phyloP scores from a whole-genome alignment of 345 rosid species.

The Salix brachista region DNA sequence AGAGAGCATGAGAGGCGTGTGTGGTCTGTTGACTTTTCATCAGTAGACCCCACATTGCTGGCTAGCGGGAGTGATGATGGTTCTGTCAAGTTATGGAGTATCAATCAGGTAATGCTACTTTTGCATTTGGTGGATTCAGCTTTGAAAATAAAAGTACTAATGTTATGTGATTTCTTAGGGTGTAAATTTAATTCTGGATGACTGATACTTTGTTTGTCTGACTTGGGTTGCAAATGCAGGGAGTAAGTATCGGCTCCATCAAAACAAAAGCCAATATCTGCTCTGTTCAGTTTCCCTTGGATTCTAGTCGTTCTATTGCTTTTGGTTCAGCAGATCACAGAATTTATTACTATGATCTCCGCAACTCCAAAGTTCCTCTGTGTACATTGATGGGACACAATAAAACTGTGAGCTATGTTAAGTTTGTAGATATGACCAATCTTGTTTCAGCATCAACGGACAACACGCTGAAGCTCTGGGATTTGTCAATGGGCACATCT shows the following conservation, averaged over 20 bases:
- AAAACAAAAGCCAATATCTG: conserved; percentile 90
- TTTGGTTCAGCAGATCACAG: conserved; percentile 96
- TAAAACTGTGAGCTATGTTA: conserved; percentile 93
- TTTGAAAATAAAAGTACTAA: conserved; percentile 67
- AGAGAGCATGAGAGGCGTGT: conserved; percentile 88
- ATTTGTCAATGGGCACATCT: conserved; percentile 66
- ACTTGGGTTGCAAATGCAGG: conserved; percentile 61
- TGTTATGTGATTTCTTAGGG: conserved; percentile 40
- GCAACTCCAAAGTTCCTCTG: conserved; percentile 72
- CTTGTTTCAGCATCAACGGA: conserved; percentile 93
- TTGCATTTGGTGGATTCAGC: conserved; percentile 84
- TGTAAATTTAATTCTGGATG: conserved; percentile 24
- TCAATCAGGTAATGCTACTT: conserved; percentile 98
- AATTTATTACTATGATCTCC: conserved; percentile 86
- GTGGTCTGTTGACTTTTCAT: conserved; percentile 89
- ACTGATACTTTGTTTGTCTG: conserved; percentile 44
- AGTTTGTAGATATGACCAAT: conserved; percentile 64
- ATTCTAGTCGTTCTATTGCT: conserved; percentile 75
- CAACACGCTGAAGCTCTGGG: conserved; percentile 96
- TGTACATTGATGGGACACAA: conserved; percentile 76
- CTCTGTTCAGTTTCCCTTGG: conserved; percentile 84
- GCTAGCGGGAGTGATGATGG: conserved; percentile 98
- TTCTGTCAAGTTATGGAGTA: conserved; percentile 96
- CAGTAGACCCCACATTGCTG: conserved; percentile 85
- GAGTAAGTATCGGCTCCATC: conserved; percentile 76